These are phyloP conservation scores for Solanum aculeatissimum DNA, from an alignment of 305 asterid genomes.

Conservation along the genomic window DNA sequence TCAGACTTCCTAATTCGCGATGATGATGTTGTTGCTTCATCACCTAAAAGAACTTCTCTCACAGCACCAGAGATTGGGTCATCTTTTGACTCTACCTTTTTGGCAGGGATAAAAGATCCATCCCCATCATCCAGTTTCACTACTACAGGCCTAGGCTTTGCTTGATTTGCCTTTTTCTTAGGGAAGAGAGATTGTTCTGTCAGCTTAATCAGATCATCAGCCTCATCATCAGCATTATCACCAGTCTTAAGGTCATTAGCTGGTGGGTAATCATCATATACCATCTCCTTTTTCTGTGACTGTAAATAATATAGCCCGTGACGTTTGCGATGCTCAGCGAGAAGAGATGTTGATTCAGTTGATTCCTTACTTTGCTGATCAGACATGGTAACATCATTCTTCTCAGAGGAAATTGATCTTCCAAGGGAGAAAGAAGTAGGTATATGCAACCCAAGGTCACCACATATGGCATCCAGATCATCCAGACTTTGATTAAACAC, in stretches of 20 bases:
- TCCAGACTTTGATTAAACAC: constrained; percentile 57
- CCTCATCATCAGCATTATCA: constrained; percentile 30
- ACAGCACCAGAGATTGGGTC: constrained; percentile 62
- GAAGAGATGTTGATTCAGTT: constrained; percentile 64
- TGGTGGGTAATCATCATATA: constrained; percentile 56
- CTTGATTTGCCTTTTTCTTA: constrained; percentile 49
- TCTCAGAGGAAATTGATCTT: constrained; percentile 24
- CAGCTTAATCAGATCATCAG: constrained; percentile 59
- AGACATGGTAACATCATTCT: constrained; percentile 12
- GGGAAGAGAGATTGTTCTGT: constrained; percentile 54
- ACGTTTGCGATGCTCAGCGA: constrained; percentile 76
- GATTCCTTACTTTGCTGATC: constrained; percentile 37
- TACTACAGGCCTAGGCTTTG: constrained; percentile 83
- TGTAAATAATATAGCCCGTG: constrained; percentile 85
- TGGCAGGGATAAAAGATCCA: constrained; percentile 12
- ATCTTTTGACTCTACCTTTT: constrained; percentile 20
- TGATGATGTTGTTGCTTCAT: constrained; percentile 60
- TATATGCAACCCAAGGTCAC: constrained; percentile 43
- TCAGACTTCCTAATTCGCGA: constrained; percentile 31
- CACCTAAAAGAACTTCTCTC: constrained; percentile 72
- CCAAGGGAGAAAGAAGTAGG: constrained; percentile 58
- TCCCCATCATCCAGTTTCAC: constrained; percentile 80
- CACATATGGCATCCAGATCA: constrained; percentile 62
- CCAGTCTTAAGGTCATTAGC: constrained; percentile 46
- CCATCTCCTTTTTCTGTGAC: constrained; percentile 33